Base-by-base conservation (phyloP, 495 filamentous ascomycete genomes). In the Podospora bellae-mahoneyi region DNA sequence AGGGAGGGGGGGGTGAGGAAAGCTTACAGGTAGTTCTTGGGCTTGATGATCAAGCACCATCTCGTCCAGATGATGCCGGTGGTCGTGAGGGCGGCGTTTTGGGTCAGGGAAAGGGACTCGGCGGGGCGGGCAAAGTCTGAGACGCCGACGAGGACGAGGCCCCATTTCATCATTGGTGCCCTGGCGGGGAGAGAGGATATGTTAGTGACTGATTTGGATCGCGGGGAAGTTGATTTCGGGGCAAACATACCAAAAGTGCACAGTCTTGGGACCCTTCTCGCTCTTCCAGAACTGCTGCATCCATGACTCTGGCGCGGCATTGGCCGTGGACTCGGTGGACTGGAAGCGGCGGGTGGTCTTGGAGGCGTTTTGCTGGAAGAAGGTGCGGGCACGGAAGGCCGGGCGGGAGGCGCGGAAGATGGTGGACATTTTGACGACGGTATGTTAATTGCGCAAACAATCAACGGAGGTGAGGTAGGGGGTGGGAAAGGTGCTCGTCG, bases 101-200 rank as follows among this genome's bases (percentile, higher is more conserved):
- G 94, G 18, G 91, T 92, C 19, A 97, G 82, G 39, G 94, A 97
- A 68, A 99, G 92, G 76, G 89, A 90, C 76, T 94, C 91, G 59
- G 92, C 91, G n/a, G 95, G 95, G 67, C 95, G 93, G 66, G 87
- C 84, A 79, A 99, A 92, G 82, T 99, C 95, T 71, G 91, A 87
- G 80, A 96, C 85, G 77, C 95, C 95, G 67, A 96, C 91, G 69
- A 99, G 83, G 78, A 97, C 95, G 71, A 99, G 80, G 70, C 82
- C 86, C 95, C 95, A 99, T 89, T 97, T 99, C 91, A 97, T 96
- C 44, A 99, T 88, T 34, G 94, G 94, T 27, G 94, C 95, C 93
- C 92, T 94, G 72, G 30, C 4, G 7, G 7, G 30, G 30, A 32
- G 30, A 32, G 30, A 32, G 13, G 20, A 20, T 20, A 4, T 26